Evolutionary conservation across 768 basidiomycete species (phyloP), one percentile per base, ranked within the genome.

Genomic region (Sporobolomyces pararoseus): DNA sequence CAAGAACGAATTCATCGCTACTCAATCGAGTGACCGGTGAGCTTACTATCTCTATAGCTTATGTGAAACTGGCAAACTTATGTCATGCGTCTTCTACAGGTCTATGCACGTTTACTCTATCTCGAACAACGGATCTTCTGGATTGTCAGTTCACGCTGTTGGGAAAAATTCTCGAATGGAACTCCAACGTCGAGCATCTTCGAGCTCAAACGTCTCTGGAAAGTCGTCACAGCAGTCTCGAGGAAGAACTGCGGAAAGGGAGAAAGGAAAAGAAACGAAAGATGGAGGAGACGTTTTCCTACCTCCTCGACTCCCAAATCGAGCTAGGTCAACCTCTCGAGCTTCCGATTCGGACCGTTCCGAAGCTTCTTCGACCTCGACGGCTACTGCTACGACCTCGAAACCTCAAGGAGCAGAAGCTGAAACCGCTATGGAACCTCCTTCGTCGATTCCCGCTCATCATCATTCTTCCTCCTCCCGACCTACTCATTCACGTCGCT

Each of bases 31-130:
- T 76, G 96, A 99, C 80, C 85, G 95, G 81, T 81, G 47, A n/a
- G n/a, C n/a, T n/a, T n/a, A n/a, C n/a, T n/a, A n/a, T n/a, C n/a
- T n/a, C n/a, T n/a, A n/a, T n/a, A n/a, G n/a, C n/a, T n/a, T n/a
- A n/a, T n/a, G n/a, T n/a, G n/a, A n/a, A n/a, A n/a, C n/a, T n/a
- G n/a, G n/a, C 42, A 14, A 13, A 35, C 12, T 35, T 13, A 4
- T 16, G 25, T 6, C 16, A 29, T 17, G 10, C 55, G 49, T 63
- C 25, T 25, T 34, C 13, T 55, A 23, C 66, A 82, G 82, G 53
- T 89, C 92, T 27, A 95, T 98, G 86, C 92, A 97, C 78, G 87
- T 99, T 74, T 91, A 97, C 80, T 85, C 85, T 71, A 86, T 97
- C 73, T 85, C 86, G 67, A 85, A 88, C 77, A 77, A 23, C 53